These are phyloP conservation scores for Chlorella sp. DNA, from an alignment of 139 green algal genomes.

Conservation along the genomic window DNA sequence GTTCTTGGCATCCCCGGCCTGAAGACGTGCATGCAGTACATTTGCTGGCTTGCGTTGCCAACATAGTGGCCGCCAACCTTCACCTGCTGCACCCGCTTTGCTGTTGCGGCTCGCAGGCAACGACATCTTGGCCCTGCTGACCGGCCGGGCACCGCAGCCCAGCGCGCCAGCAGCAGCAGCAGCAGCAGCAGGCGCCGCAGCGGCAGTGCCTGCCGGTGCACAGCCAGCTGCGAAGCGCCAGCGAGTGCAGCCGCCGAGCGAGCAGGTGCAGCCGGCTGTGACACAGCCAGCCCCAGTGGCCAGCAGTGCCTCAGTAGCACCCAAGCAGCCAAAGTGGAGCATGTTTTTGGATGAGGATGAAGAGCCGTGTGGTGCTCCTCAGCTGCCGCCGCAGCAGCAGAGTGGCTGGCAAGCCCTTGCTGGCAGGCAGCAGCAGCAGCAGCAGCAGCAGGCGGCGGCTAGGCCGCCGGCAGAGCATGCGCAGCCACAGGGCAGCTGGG, in stretches of 20 bases:
- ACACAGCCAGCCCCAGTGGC: background rate
- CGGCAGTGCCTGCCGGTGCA: background rate
- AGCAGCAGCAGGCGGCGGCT: background rate
- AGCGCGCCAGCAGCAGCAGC: background rate
- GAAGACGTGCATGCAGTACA: too few species aligned
- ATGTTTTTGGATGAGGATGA: background rate
- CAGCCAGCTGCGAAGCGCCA: background rate
- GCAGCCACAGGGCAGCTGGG: background rate
- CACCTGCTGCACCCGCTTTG: background rate
- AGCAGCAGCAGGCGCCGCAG: background rate
- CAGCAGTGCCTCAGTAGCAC: background rate
- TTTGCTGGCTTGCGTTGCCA: too few species aligned
- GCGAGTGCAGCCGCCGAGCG: background rate
- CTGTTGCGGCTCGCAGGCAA: slow-evolving; percentile 11
- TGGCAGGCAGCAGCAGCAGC: background rate
- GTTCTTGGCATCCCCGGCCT: too few species aligned
- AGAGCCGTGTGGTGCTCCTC: background rate
- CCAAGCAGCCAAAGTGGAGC: background rate
- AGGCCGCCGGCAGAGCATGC: background rate
- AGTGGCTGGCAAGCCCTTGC: background rate
- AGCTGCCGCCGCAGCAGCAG: background rate
- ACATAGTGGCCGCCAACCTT: too few species aligned
- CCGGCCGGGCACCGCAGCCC: background rate
- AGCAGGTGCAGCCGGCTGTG: background rate
- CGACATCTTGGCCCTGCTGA: slow-evolving; percentile 20